Conservation (phyloP, 768 basidiomycete genomes). For the Aureoboletus auriporus region DNA sequence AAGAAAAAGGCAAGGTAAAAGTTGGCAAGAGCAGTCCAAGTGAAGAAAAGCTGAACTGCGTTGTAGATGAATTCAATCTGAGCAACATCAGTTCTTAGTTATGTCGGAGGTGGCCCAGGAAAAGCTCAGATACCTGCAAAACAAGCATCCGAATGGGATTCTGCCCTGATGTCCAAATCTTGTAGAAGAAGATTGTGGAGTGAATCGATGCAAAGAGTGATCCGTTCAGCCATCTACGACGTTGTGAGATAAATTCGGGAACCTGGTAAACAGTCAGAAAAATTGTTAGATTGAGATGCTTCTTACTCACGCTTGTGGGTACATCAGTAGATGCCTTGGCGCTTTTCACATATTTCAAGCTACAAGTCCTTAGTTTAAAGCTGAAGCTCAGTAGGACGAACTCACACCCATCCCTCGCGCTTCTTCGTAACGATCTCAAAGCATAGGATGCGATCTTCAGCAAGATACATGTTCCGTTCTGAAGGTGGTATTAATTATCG, state of each 20-base stretch:
- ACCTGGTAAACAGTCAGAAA: conserved; percentile 37
- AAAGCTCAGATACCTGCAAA: conserved; percentile 41
- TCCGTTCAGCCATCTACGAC: conserved; percentile 85
- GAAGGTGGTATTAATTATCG: conserved; percentile 4
- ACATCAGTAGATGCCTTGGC: conserved; percentile 97
- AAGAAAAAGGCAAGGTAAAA: conserved; percentile 96
- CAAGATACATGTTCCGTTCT: conserved; percentile 90
- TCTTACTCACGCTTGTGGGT: conserved; percentile 59
- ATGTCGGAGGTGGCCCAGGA: background rate
- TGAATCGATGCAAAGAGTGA: conserved; percentile 93
- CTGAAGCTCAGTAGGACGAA: conserved; percentile 11
- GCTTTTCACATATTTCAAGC: conserved; percentile 85
- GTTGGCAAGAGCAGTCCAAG: conserved; percentile 92
- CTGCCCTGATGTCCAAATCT: conserved; percentile 92
- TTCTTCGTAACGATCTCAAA: conserved; percentile 94
- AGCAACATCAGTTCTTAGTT: background rate
- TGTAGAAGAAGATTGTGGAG: conserved; percentile 83
- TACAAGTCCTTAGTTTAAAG: conserved; percentile 23
- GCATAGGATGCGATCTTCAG: conserved; percentile 87
- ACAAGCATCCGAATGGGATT: conserved; percentile 78
- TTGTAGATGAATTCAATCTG: conserved; percentile 92
- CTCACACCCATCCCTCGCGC: conserved; percentile 75
- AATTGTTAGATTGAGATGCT: background rate
- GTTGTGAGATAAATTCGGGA: conserved; percentile 92
- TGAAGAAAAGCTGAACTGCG: conserved; percentile 81